Evolutionary conservation across 805 yeast genomes (phyloP), one percentile per base, ranked within the genome.

Genomic region (Candida jianshihensis): DNA sequence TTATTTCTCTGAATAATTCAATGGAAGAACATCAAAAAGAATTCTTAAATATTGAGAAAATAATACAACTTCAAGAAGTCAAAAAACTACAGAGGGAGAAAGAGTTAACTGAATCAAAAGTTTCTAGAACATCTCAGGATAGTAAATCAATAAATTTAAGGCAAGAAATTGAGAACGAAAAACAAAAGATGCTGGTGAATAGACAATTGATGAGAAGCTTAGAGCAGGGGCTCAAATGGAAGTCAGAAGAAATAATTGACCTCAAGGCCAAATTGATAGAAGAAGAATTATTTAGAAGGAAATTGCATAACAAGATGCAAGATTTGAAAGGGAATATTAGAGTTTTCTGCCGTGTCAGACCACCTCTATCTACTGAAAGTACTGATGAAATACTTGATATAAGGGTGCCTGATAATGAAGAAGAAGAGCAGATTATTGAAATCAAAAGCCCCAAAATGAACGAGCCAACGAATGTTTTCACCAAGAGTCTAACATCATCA

Each of bases 241-340:
- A 71, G 6, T 46, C 48, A 17, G 37, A 43, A 7, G 58, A 60
- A 13, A 50, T 60, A 11, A 45, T 47, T 4, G 49, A 44, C 12
- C 54, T 64, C 11, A 62, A 63, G 21, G 56, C 58, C 9, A 54
- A 60, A 22, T 54, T 79, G 9, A 52, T 68, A 1, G 54, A 57
- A 16, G 76, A 73, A 40, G 90, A 83, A 46, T 56, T 64, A 1
- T 51, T 63, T 26, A 65, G 96, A 41, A 63, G 96, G 9, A 50
- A 60, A 12, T 55, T 84, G 2, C 96, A 87, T 51, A 79, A 85
- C 51, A 68, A 66, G 42, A 62, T 90, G 6, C 96, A 88, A 56
- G 95, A 86, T 41, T 57, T 90, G 26, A 84, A 88, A 57, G 97
- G 98, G 1, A 92, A 87, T 49, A 88, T 92, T 24, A 63, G 97